Base-by-base conservation (phyloP, 2,329 filamentous ascomycete species). In the Curvularia hawaiiensis region DNA sequence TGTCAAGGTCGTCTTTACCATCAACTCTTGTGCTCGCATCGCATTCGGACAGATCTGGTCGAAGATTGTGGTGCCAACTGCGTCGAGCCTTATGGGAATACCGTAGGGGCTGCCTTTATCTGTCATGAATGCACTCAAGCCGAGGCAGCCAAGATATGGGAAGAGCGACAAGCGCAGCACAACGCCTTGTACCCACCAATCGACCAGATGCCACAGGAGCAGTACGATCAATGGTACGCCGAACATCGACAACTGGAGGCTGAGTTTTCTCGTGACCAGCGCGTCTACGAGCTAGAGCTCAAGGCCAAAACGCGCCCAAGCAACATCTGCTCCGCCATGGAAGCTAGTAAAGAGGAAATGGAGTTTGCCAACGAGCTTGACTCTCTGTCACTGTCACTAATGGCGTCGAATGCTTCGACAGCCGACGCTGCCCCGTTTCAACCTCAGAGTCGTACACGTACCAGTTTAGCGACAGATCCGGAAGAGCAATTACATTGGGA, bases 401-500 rank as follows among this genome's bases (percentile, higher is more conserved):
- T 65, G 65, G 51, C 61, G 2, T 69, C 72, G 1, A 65, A 67
- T 30, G 54, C 64, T 20, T 61, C 52, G 38, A 49, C 56, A 20
- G 41, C 20, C 30, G 55, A 51, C 9, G 46, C 49, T n/a, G 20
- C 48, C 1, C 59, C 41, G 10, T 49, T 46, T n/a, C 60, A 62
- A 35, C 46, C 56, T 2, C 59, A 61, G 16, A 24, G 54, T 48
- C 69, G 70, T 11, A 53, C 56, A 16, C 65, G 71, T 14, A 55
- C 61, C 11, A 73, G 62, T 41, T 44, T 76, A 24, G 71, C 72
- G 10, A 68, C 52, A 26, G 73, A 76, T 52, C 59, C 70, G 1
- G 71, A 72, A 10, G 72, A 76, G 60, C 72, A 75, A 45, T 62
- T 76, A 9, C 73, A 75, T 48, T 76, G 73, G 73, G 60, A 66